phyloP scores from a whole-genome alignment of 129 eudicot genomes.

The Flaveria linearis region DNA sequence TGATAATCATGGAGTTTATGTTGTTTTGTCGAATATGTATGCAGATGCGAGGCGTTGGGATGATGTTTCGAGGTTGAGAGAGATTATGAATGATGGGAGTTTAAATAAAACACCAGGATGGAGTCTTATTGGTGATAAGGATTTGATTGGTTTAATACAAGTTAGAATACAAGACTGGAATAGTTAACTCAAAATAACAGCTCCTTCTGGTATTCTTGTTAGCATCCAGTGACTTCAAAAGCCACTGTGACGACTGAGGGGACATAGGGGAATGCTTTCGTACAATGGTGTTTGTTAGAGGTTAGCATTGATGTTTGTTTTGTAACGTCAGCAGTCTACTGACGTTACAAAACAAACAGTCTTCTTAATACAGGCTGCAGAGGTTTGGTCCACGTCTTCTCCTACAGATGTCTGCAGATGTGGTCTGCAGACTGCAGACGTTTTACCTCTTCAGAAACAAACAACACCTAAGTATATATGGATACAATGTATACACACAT shows the following conservation, averaged over 20 bases:
- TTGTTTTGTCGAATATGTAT: too few relatives aligned
- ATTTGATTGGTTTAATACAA: neutral
- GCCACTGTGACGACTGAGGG: neutral
- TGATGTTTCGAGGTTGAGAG: conserved; percentile 67
- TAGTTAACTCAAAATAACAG: neutral
- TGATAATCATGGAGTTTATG: conserved; percentile 65
- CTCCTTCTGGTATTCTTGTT: neutral
- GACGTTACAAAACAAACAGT: too few relatives aligned
- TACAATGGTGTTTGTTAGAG: too few relatives aligned
- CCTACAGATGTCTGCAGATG: too few relatives aligned
- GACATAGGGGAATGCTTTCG: neutral
- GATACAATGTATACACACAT: too few relatives aligned
- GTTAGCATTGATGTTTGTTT: too few relatives aligned
- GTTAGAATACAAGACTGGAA: neutral
- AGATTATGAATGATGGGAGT: conserved; percentile 57
- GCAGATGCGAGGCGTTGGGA: conserved; percentile 84
- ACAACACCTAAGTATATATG: too few relatives aligned
- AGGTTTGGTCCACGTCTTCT: too few relatives aligned
- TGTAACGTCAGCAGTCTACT: too few relatives aligned
- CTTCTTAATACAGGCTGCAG: too few relatives aligned
- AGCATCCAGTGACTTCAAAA: neutral
- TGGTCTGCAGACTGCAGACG: too few relatives aligned
- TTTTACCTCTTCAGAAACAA: too few relatives aligned
- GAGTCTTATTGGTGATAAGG: conserved; percentile 50
- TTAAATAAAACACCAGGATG: conserved; percentile 72